phyloP scores from a whole-genome alignment of 192 early-diverging fungal species.

The Gigaspora rosea region DNA sequence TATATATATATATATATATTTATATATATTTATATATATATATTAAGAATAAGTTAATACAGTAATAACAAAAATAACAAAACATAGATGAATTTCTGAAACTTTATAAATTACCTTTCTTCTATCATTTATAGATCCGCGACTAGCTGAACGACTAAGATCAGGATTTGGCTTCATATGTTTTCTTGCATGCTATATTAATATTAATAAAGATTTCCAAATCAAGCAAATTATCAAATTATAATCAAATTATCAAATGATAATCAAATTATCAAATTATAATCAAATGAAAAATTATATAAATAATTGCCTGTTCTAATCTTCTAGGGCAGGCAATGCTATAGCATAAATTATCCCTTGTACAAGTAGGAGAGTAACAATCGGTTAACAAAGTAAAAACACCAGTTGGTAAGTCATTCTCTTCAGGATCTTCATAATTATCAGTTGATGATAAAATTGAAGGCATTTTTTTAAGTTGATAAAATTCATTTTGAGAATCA shows the following conservation, averaged over 20 bases:
- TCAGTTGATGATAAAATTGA: conserved; percentile 26
- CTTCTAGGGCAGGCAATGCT: conserved; percentile 84
- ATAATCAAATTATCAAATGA: background rate
- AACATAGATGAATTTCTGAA: background rate
- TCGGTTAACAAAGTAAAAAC: conserved; percentile 88
- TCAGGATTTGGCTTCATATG: conserved; percentile 38
- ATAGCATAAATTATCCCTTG: conserved; percentile 81
- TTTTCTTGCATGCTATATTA: conserved; percentile 39
- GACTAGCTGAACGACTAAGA: conserved; percentile 36
- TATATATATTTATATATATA: background rate
- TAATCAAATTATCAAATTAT: background rate
- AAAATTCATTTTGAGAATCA: conserved; percentile 82
- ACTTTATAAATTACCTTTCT: conserved; percentile 21
- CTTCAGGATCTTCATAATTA: conserved; percentile 31
- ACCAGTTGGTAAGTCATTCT: conserved; percentile 67
- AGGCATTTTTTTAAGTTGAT: conserved; percentile 66
- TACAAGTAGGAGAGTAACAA: conserved; percentile 94
- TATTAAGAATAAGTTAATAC: background rate
- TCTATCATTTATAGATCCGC: conserved; percentile 43
- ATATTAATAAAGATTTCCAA: background rate
- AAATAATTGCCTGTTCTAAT: conserved; percentile 59
- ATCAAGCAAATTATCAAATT: background rate
- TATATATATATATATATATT: no score
- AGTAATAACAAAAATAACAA: background rate
- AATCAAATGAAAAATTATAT: background rate